Base-by-base conservation (phyloP, 768 basidiomycete species). In the Xanthoconium stramineum region DNA sequence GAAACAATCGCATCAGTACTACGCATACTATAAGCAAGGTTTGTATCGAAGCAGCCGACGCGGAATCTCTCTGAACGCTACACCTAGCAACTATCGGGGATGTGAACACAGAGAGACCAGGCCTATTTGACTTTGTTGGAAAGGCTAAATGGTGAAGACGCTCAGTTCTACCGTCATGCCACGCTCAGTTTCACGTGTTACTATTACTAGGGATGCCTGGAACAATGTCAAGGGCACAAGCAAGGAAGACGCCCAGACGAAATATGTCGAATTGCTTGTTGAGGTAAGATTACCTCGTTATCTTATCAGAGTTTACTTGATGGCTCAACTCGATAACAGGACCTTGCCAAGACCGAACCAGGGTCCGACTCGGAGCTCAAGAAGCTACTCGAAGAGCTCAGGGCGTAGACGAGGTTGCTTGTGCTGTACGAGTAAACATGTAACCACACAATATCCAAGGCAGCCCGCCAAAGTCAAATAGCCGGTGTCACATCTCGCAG, bases 21-120 rank as follows among this genome's bases (percentile, higher is more conserved):
- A 98, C 80, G 81, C 80, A 63, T 83, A 87, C 72, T 98, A 79
- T 83, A 99, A 98, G 81, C 94, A 96, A 80, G 92, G 93, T 88
- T 52, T 44, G 71, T 52, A 20, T 24, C 24, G 32, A 54, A 53
- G 60, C 50, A 33, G 36, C 35, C n/a, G 46, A 36, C 4, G 45
- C 43, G 36, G 48, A 47, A 30, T 29, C 36, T 30, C 33, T 7
- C 46, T 57, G 46, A 58, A 28, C 13, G n/a, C n/a, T 5, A 20
- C 47, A n/a, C 46, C 9, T 51, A 94, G 93, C 83, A 44, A 92
- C 78, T 8, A 67, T 83, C 37, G 94, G 94, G 49, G 86, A 95
- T 71, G 79, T 80, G 62, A 87, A 80, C 69, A 84, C 75, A 50
- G 0, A 71, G 28, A 75, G 81, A 28, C 89, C 90, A 43, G 91